Conservation (phyloP, 1,139 yeast genomes). For the Candida mesenterica region DNA sequence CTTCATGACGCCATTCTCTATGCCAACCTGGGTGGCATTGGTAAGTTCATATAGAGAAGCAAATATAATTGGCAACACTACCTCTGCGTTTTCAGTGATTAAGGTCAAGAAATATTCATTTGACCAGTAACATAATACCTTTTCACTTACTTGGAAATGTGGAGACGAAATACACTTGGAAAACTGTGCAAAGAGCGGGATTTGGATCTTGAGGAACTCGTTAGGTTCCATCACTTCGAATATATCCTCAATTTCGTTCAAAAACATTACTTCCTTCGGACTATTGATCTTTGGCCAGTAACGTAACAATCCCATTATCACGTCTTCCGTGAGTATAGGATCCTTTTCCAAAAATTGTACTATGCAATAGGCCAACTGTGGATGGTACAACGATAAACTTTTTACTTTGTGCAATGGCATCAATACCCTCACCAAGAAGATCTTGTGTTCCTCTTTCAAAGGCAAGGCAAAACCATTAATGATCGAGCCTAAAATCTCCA, state of each 20-base stretch:
- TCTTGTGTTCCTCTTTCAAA: constrained; percentile 92
- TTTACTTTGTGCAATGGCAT: constrained; percentile 93
- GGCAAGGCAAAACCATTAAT: constrained; percentile 98
- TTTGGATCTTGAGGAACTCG: constrained; percentile 88
- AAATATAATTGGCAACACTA: constrained; percentile 87
- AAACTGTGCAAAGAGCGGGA: constrained; percentile 90
- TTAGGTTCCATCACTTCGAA: constrained; percentile 94
- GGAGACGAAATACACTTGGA: constrained; percentile 93
- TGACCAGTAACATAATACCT: constrained; percentile 91
- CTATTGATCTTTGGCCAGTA: constrained; percentile 98
- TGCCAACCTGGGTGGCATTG: constrained; percentile 48
- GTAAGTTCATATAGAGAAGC: constrained; percentile 86
- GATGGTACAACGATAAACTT: constrained; percentile 84
- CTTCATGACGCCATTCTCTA: constrained; percentile 49
- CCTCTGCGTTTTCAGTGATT: constrained; percentile 89
- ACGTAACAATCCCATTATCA: constrained; percentile 84
- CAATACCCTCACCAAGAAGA: constrained; percentile 82
- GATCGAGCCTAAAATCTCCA: constrained; percentile 93
- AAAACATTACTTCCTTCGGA: constrained; percentile 93
- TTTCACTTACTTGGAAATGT: constrained; percentile 96
- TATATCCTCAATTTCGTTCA: constrained; percentile 94
- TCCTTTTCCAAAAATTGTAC: constrained; percentile 96
- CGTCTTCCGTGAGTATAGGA: constrained; percentile 89
- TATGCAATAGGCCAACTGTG: constrained; percentile 95
- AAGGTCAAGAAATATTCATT: constrained; percentile 90